A percentile compares a stretch with the other conserved stretches of the same genome.
Conservation (phyloP, 257 asterid species). For the Rehmannia glutinosa region DNA sequence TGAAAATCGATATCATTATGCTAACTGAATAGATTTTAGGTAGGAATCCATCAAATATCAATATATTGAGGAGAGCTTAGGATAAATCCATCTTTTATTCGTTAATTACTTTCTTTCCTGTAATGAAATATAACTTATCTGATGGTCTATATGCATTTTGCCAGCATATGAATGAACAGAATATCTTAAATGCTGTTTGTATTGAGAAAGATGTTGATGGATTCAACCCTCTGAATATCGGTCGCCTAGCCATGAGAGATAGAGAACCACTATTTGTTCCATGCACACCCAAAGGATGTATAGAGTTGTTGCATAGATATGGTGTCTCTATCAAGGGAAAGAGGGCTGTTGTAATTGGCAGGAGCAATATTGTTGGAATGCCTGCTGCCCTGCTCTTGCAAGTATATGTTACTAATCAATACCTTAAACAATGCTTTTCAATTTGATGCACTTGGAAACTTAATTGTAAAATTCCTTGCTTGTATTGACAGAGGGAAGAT, state of each 20-base stretch:
- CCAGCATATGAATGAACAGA: conserved; percentile 89
- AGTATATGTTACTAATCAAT: conserved; percentile 34
- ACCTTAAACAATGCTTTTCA: not conserved
- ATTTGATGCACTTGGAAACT: not conserved
- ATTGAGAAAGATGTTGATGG: conserved; percentile 98
- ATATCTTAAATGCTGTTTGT: conserved; percentile 69
- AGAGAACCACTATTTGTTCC: conserved; percentile 91
- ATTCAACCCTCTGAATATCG: conserved; percentile 85
- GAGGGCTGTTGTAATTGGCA: conserved; percentile 84
- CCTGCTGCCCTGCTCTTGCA: conserved; percentile 90
- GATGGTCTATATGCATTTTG: conserved; percentile 12
- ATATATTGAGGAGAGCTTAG: not conserved
- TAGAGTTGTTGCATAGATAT: conserved; percentile 81
- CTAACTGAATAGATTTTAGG: not conserved
- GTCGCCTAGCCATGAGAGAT: conserved; percentile 90
- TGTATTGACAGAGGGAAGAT: conserved; percentile 66
- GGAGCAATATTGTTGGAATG: conserved; percentile 93
- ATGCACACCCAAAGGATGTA: conserved; percentile 94
- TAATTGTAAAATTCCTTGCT: not conserved
- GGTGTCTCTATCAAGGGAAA: conserved; percentile 73
- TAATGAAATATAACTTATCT: not conserved
- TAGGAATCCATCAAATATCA: not conserved
- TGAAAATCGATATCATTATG: not conserved
- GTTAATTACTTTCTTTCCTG: not conserved
- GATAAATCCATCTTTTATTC: not conserved